Evolutionary conservation across 331 rosid species (phyloP), one percentile per base, ranked within the genome.

Genomic region (Acacia concinna): DNA sequence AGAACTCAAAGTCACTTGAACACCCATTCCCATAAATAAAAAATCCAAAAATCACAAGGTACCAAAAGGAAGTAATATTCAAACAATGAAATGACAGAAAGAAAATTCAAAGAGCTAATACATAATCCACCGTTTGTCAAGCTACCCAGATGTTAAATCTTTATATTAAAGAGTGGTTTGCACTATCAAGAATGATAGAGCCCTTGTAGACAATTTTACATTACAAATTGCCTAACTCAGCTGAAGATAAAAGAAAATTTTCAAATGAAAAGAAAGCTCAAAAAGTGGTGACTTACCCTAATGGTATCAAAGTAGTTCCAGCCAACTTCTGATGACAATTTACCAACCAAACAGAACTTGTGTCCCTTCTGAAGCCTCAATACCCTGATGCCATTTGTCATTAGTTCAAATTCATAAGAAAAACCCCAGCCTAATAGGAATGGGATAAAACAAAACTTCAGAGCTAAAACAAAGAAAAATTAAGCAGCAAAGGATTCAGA

Each of bases 341-440:
- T 87, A 15, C 97, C 97, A 40, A 93, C 62, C 79, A 93, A 73
- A 75, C 97, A 93, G 83, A 82, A 88, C 18, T 93, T 93, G 90
- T 93, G 97, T 56, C 97, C 97, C 8, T 92, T 92, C 79, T 93
- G 97, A 66, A 93, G 98, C 87, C 98, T 91, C 92, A 86, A 78
- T 9, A 86, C 87, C 34, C 54, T 31, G 28, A 81, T 62, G 5
- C 4, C 37, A 71, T 54, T 52, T 46, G 52, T 31, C n/a, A 46
- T 46, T 4, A 15, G 52, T 43, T 4, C 31, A 25, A 7, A 52
- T 43, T 25, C 44, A 46, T 23, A 0, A 75, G 6, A 52, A 14
- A 43, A 49, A 34, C 11, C 0, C 7, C 40, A 20, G 0, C n/a
- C 1, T 2, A 51, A 46, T 0, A 46, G 52, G 15, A 13, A 46